These are phyloP conservation scores for Leccinum olivaceopallidum DNA, from an alignment of 768 basidiomycete species.

Conservation along the genomic window DNA sequence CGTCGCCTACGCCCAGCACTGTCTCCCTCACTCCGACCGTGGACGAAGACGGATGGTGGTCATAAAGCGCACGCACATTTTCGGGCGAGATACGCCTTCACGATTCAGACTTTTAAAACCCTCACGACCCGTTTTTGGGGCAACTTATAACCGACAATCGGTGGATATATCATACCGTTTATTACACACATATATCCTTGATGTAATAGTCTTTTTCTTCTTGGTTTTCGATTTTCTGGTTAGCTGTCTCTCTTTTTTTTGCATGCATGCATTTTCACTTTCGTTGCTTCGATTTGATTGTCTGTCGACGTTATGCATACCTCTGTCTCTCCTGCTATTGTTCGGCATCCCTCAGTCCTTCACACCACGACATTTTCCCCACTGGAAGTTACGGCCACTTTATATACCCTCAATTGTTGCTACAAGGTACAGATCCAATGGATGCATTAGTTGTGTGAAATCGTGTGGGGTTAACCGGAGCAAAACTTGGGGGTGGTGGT, in stretches of 20 bases:
- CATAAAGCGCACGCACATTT: slow-evolving; percentile 30
- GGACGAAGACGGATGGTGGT: slow-evolving; percentile 80
- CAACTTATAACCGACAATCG: slow-evolving; percentile 12
- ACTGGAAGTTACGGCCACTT: slow-evolving; percentile 27
- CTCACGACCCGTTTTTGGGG: background rate
- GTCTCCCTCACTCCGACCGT: slow-evolving; percentile 72
- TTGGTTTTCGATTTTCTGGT: slow-evolving; percentile 1
- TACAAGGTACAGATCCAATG: slow-evolving; percentile 40
- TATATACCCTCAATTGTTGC: slow-evolving; percentile 42
- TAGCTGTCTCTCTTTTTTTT: background rate
- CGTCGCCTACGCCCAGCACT: slow-evolving; percentile 77
- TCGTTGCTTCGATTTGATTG: background rate
- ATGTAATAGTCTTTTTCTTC: slow-evolving; percentile 21
- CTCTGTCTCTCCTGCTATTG: slow-evolving; percentile 7
- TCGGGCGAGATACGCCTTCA: background rate
- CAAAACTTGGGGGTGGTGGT: slow-evolving; percentile 1
- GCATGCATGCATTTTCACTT: background rate
- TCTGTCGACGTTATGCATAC: slow-evolving; percentile 14
- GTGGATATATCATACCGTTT: background rate
- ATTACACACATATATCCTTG: slow-evolving; percentile 18
- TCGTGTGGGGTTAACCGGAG: slow-evolving; percentile 21
- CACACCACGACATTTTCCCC: slow-evolving; percentile 11
- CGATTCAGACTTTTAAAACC: background rate
- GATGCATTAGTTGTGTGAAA: slow-evolving; percentile 35
- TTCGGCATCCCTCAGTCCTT: slow-evolving; percentile 5